Base-by-base conservation (phyloP, 228 moss, liverwort and hornwort species). In the Sphagnum fallax region DNA sequence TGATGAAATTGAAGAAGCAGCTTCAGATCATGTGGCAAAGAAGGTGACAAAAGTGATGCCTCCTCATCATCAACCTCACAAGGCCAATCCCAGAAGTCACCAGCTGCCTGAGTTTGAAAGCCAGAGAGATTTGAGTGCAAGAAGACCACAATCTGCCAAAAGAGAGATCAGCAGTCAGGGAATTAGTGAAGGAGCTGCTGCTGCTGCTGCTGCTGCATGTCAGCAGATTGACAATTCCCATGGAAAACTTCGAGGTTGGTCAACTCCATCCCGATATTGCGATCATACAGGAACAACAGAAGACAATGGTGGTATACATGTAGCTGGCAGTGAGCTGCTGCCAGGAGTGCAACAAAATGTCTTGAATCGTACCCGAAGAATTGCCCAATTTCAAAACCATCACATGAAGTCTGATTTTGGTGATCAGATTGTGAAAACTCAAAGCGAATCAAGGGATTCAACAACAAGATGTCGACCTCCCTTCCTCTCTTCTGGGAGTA, bases 401-500 rank as follows among this genome's bases (percentile, higher is more conserved):
- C 32, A 32, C 32, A 32, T 32, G 2, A 32, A 32, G 32, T 32
- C 32, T 32, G 32, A 32, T 32, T 32, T 32, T 32, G 32, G 32
- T 32, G 32, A 32, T 32, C 32, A 2, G 32, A 32, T 32, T 32
- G 32, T 32, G 50, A 82, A 62, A 74, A 59, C 65, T 65, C 82
- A 82, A 60, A 75, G 63, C 48, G 82, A 82, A 63, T 52, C 69
- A 73, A 32, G 78, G 71, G 50, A 64, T 70, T 32, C 32, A 32
- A 32, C 32, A 32, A 32, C 32, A 32, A 32, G 32, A 32, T 32
- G 32, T 32, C 32, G 80, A 65, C 82, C 86, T 65, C 86, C 86
- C 18, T 86, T 86, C 67, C 77, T 86, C 75, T 69, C 82, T 9
- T 86, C 86, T 65, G 86, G 86, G 63, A 69, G 32, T 32, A 32